Evolutionary conservation across 305 asterid species (phyloP), one percentile per base, ranked within the genome.

Genomic region (Fraxinus nigra): DNA sequence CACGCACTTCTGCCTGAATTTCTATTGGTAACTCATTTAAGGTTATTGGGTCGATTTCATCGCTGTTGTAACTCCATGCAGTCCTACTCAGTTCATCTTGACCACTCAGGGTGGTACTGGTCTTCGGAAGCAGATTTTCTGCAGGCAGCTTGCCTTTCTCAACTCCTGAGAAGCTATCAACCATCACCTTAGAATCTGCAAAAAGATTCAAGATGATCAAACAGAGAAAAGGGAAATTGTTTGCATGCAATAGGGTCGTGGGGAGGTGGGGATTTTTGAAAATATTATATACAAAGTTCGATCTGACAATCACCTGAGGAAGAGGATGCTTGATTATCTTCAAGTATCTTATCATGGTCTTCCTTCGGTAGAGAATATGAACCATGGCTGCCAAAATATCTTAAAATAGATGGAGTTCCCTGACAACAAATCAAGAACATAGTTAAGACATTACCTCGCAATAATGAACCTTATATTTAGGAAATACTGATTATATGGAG

Each of bases 1-100:
- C 93, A 18, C 90, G 94, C 61, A 95, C 86, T 85, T 93, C 98
- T n/a, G 90, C 93, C 82, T 90, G 99, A 77, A 95, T 92, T 84
- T 92, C 92, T 14, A 81, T 82, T 24, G 98, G 99, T 76, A 93
- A 81, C 88, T 93, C 98, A 38, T 83, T 92, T 85, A 95, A 73
- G 82, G 92, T 89, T 56, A 82, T 85, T 65, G 89, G 92, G 87
- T 95, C 97, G 84, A 95, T 93, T 88, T 93, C 97, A 82, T 94
- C 90, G 78, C 86, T 83, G 81, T 86, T 88, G 91, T 92, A 95
- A 76, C 88, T 86, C 95, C 96, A 89, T 30, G 82, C 75, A 81
- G 78, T 78, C 46, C 77, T 85, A 79, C 89, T 86, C 35, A 75
- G 70, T 72, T 82, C 91, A 81, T 80, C 77, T 82, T 78, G 85